These are phyloP conservation scores for Erythrobasidium hasegawianum DNA, from an alignment of 1,284 basidiomycete genomes.

Conservation along the genomic window DNA sequence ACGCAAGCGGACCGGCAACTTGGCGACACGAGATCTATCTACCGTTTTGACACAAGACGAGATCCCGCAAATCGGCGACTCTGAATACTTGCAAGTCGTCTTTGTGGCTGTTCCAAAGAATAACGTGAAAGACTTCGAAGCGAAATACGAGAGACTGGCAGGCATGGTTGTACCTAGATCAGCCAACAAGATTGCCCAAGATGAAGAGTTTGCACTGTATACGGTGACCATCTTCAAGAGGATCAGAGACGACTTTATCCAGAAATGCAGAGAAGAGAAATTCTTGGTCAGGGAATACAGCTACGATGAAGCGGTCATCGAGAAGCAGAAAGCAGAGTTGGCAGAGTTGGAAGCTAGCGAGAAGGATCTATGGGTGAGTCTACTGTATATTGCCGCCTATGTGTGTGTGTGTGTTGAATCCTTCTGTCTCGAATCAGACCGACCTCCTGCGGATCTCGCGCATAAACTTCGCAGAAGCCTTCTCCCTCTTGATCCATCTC, in stretches of 20 bases:
- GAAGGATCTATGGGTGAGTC: slow-evolving; percentile 91
- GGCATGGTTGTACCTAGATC: slow-evolving; percentile 95
- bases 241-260: slow-evolving; percentile 84
- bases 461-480: slow-evolving; percentile 95
- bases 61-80: slow-evolving; percentile 65
- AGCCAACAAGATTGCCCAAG: slow-evolving; percentile 67
- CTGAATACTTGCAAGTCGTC: slow-evolving; percentile 90
- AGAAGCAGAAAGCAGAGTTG: slow-evolving; percentile 77
- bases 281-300: slow-evolving; percentile 91
- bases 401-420: neutral
- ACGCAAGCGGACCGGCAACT: slow-evolving; percentile 89
- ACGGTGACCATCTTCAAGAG: slow-evolving; percentile 87
- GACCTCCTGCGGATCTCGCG: slow-evolving; percentile 88
- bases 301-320: slow-evolving; percentile 81
- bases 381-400: neutral
- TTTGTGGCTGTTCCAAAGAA: slow-evolving; percentile 90
- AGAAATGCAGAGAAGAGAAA: slow-evolving; percentile 95
- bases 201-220: slow-evolving; percentile 86
- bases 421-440: slow-evolving; percentile 57
- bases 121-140: slow-evolving; percentile 79
- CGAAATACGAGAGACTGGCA: slow-evolving; percentile 81
- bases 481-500: slow-evolving; percentile 88
- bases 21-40: slow-evolving; percentile 79
- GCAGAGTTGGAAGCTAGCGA: slow-evolving; percentile 76
- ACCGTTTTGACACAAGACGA: slow-evolving; percentile 82